Percentiles rank a stretch among this genome's conserved stretches.
Evolutionary conservation across 768 basidiomycete species (phyloP).

Genomic region (Tylopilus plumbeoviolaceoides): DNA sequence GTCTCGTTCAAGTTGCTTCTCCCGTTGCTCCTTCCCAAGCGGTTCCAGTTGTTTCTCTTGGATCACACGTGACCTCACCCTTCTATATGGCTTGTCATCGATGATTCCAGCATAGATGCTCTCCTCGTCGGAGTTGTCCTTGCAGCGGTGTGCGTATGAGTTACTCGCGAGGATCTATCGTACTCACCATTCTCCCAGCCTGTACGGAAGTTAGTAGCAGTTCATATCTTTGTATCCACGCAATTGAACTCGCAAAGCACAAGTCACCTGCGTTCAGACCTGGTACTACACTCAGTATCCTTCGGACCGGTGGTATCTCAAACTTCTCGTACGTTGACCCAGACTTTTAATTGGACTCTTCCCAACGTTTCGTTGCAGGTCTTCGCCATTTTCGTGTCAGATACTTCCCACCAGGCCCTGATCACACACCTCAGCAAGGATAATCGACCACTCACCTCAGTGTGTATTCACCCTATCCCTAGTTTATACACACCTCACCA

Average conservation of each 20-base stretch:
- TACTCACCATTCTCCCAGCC: constrained; percentile 27
- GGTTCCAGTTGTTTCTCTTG: neutral
- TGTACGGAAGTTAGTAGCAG: constrained; percentile 38
- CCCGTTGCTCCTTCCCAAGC: neutral
- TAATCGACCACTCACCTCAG: constrained; percentile 11
- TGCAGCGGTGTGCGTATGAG: constrained; percentile 41
- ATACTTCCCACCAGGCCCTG: constrained; percentile 51
- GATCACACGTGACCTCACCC: constrained; percentile 29
- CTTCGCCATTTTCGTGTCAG: constrained; percentile 43
- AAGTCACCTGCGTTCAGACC: constrained; percentile 54
- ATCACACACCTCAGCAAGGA: constrained; percentile 41
- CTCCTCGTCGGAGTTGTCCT: constrained; percentile 8
- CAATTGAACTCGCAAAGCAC: constrained; percentile 1
- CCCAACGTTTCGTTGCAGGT: constrained; percentile 36
- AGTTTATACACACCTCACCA: constrained; percentile 49
- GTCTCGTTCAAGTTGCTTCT: neutral
- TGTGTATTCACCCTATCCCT: neutral
- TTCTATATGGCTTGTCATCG: neutral
- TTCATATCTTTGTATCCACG: neutral
- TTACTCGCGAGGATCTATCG: neutral
- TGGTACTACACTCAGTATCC: constrained; percentile 52
- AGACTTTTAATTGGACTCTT: neutral
- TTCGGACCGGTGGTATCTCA: constrained; percentile 48
- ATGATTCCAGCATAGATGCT: neutral
- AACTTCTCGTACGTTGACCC: constrained; percentile 37